These are phyloP conservation scores for Scutellaria minor DNA, from an alignment of 257 asterid genomes.

Conservation along the genomic window DNA sequence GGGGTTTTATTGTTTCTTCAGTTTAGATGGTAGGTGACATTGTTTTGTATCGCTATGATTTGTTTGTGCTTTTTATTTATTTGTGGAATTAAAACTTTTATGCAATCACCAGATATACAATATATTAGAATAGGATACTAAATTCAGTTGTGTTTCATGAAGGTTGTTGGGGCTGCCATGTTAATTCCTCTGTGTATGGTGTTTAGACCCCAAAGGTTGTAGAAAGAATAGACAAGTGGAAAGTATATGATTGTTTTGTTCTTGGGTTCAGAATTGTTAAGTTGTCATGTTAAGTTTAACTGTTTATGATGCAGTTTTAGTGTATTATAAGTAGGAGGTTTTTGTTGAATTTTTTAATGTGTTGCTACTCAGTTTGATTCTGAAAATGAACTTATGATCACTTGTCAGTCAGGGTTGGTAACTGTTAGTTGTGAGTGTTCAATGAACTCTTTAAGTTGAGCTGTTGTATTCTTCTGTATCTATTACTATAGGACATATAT, in stretches of 20 bases:
- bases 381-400: slow-evolving; percentile 21
- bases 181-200: slow-evolving; percentile 6
- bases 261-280: not conserved
- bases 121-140: too few species aligned
- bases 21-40: slow-evolving; percentile 42
- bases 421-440: not conserved
- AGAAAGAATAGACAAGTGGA: not conserved
- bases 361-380: not conserved
- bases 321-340: not conserved
- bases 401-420: slow-evolving; percentile 7
- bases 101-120: not conserved
- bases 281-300: not conserved
- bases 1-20: slow-evolving; percentile 25
- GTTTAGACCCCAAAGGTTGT: not conserved
- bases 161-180: slow-evolving; percentile 1
- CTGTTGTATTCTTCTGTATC: not conserved
- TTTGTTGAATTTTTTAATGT: not conserved
- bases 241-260: not conserved
- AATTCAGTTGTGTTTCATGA: not conserved
- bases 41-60: slow-evolving; percentile 4
- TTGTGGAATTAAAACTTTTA: not conserved
- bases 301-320: slow-evolving; percentile 11
- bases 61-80: slow-evolving; percentile 6
- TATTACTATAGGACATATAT: slow-evolving; percentile 11
- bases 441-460: slow-evolving; percentile 20